phyloP scores from a whole-genome alignment of 1,284 basidiomycete species.

The Ganoderma multipileum region DNA sequence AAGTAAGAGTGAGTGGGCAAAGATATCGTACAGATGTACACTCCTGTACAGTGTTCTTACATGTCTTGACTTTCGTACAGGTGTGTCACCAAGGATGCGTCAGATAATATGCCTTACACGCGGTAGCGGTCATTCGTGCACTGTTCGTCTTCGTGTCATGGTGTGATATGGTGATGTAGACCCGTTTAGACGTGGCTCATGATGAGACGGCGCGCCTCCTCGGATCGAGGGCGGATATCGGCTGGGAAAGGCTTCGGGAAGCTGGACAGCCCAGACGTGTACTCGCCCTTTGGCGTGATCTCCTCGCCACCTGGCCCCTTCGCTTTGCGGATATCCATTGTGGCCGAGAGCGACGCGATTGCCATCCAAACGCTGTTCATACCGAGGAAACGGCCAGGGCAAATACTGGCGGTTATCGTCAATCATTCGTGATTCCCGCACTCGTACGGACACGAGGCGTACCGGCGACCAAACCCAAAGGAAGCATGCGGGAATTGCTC shows the following conservation, averaged over 20 bases:
- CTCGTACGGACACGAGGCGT: slow-evolving; percentile 1
- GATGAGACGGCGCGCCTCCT: slow-evolving; percentile 27
- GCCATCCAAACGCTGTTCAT: slow-evolving; percentile 35
- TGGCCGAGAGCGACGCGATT: slow-evolving; percentile 29
- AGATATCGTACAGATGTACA: background rate
- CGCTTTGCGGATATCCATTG: slow-evolving; percentile 33
- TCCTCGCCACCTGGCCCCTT: slow-evolving; percentile 27
- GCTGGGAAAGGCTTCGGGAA: slow-evolving; percentile 35
- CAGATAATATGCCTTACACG: background rate
- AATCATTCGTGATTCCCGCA: background rate
- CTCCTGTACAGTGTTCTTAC: background rate
- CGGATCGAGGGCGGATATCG: slow-evolving; percentile 35
- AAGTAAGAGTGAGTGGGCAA: background rate
- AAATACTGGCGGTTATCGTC: slow-evolving; percentile 14
- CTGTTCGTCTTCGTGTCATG: background rate
- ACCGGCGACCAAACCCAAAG: slow-evolving; percentile 38
- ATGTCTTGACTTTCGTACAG: background rate
- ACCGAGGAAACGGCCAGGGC: slow-evolving; percentile 34
- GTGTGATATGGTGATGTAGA: background rate
- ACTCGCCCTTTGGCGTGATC: slow-evolving; percentile 29
- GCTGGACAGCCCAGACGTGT: slow-evolving; percentile 29
- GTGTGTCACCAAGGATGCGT: background rate
- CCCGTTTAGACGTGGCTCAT: slow-evolving; percentile 7
- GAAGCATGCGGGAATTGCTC: slow-evolving; percentile 26
- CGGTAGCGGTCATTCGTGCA: background rate